Evolutionary conservation across 208 protist genomes (phyloP).

Genomic region (Leishmania major): DNA sequence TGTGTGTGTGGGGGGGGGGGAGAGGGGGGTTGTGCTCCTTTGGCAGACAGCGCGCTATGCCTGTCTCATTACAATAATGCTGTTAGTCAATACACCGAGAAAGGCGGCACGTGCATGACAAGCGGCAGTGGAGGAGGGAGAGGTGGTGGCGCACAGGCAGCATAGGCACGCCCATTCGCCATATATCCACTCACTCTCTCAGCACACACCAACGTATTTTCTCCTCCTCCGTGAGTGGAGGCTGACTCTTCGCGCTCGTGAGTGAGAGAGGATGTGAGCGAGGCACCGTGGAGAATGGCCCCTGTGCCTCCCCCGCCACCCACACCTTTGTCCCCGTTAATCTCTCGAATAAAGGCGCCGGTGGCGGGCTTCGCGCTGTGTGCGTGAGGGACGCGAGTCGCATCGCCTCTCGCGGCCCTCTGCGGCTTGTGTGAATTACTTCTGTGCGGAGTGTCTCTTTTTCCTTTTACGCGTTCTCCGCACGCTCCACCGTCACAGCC

Average conservation of each 20-base stretch:
- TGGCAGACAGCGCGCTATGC: neutral
- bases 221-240: neutral
- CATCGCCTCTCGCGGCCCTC: neutral
- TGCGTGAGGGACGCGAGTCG: neutral
- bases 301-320: neutral
- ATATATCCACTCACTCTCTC: neutral
- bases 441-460: neutral
- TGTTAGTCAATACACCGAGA: neutral
- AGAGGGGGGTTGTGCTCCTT: neutral
- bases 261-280: neutral
- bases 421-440: neutral
- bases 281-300: neutral
- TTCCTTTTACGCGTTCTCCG: conserved; percentile 15
- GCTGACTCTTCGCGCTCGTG: neutral
- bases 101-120: neutral
- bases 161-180: neutral
- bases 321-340: neutral
- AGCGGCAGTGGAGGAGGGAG: neutral
- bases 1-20: neutral
- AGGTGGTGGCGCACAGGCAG: neutral
- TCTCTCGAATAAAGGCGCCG: neutral
- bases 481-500: conserved; percentile 43
- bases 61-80: neutral
- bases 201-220: neutral
- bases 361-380: neutral